These are phyloP conservation scores for Gnaphalium uliginosum DNA, from an alignment of 129 eudicot genomes.

Conservation along the genomic window DNA sequence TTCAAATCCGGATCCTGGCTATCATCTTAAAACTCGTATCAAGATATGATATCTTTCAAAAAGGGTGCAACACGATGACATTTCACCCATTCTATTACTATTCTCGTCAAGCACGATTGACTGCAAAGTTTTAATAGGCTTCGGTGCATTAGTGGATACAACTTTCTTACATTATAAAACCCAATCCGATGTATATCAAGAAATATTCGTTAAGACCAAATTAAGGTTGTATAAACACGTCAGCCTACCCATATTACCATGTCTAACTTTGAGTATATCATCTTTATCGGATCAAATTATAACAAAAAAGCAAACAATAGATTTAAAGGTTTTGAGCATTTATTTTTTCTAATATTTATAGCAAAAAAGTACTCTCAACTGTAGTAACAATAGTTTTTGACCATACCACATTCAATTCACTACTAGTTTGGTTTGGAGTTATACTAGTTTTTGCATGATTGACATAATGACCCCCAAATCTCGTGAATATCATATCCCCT, in stretches of 20 bases:
- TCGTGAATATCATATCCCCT: constrained; percentile 15
- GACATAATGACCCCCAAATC: constrained; percentile 47
- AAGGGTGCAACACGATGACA: too few species aligned
- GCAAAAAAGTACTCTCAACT: neutral
- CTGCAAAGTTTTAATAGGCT: too few species aligned
- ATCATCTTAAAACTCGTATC: too few species aligned
- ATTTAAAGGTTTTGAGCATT: neutral
- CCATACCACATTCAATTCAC: constrained; percentile 53
- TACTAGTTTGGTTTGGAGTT: constrained; percentile 61
- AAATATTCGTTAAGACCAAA: too few species aligned
- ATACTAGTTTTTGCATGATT: constrained; percentile 64
- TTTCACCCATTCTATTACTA: too few species aligned
- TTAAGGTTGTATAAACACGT: neutral
- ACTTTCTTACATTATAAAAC: too few species aligned
- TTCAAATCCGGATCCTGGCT: too few species aligned
- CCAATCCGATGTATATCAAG: too few species aligned
- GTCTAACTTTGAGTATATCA: neutral
- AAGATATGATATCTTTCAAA: too few species aligned
- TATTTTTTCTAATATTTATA: neutral
- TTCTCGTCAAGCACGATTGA: too few species aligned
- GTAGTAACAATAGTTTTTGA: neutral
- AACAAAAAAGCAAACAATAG: neutral
- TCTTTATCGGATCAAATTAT: neutral
- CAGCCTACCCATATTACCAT: neutral
- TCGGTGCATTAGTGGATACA: too few species aligned